These are phyloP conservation scores for Dactylonectria macrodidyma DNA, from an alignment of 2,329 filamentous ascomycete species.

Conservation along the genomic window DNA sequence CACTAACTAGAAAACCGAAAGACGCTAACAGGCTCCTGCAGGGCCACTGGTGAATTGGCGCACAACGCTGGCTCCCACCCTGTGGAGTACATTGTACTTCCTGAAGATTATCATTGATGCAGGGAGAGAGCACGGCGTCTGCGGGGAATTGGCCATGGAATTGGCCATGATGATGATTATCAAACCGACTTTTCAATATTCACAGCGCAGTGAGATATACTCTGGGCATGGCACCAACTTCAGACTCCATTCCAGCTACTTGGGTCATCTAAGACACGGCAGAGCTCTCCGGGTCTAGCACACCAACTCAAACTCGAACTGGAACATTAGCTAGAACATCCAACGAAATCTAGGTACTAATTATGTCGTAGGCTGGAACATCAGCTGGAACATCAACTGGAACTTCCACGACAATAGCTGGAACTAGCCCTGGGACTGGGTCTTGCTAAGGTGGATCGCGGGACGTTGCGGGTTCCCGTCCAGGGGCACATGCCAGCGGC, in stretches of 20 bases:
- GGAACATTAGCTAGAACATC: not conserved
- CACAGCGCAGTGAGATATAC: no score
- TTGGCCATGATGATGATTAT: not conserved
- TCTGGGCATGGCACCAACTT: not conserved
- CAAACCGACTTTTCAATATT: not conserved
- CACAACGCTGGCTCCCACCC: slow-evolving; percentile 4
- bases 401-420: slow-evolving; percentile 23
- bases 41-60: slow-evolving; percentile 12
- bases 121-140: slow-evolving; percentile 22
- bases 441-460: slow-evolving; percentile 39
- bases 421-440: slow-evolving; percentile 34
- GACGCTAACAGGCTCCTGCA: slow-evolving; percentile 23
- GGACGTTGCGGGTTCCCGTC: slow-evolving; percentile 44
- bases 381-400: slow-evolving; percentile 11
- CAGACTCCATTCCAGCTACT: not conserved
- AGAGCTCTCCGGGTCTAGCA: not conserved
- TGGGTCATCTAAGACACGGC: slow-evolving; percentile 5
- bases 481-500: slow-evolving; percentile 33
- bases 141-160: slow-evolving; percentile 21
- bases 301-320: not conserved
- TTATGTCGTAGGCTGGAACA: slow-evolving; percentile 21
- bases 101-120: slow-evolving; percentile 1
- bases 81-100: no score
- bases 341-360: not conserved
- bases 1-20: slow-evolving; percentile 20